phyloP scores from a whole-genome alignment of 768 basidiomycete species.

The Clavulina sp. region DNA sequence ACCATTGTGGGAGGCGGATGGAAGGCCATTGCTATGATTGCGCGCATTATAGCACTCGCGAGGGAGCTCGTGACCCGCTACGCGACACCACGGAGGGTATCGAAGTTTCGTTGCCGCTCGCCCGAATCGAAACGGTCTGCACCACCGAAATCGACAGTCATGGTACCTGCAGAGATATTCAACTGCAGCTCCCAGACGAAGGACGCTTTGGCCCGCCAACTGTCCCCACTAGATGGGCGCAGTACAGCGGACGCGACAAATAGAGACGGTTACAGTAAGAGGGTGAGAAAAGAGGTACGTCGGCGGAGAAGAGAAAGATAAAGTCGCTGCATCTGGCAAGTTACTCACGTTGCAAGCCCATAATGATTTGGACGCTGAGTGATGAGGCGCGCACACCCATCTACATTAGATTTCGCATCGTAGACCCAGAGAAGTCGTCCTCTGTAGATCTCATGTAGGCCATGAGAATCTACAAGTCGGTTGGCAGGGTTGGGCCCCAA shows the following conservation, averaged over 20 bases:
- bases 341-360: slow-evolving; percentile 58
- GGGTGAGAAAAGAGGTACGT: neutral
- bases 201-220: slow-evolving; percentile 55
- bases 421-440: slow-evolving; percentile 64
- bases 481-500: slow-evolving; percentile 25
- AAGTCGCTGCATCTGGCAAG: neutral
- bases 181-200: slow-evolving; percentile 61
- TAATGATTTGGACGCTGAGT: slow-evolving; percentile 44
- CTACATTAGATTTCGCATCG: slow-evolving; percentile 43
- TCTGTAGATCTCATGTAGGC: slow-evolving; percentile 56
- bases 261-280: neutral
- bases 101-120: slow-evolving; percentile 46
- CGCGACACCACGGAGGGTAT: slow-evolving; percentile 16
- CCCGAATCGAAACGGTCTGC: slow-evolving; percentile 52
- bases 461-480: slow-evolving; percentile 40
- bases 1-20: too few species aligned
- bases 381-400: slow-evolving; percentile 52
- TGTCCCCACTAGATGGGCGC: slow-evolving; percentile 47
- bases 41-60: too few species aligned
- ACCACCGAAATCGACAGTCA: slow-evolving; percentile 63
- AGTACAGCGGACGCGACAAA: neutral
- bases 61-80: too few species aligned
- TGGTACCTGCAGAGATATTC: slow-evolving; percentile 36
- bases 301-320: neutral
- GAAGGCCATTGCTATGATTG: too few species aligned